phyloP scores from a whole-genome alignment of 495 filamentous ascomycete genomes.

The Annulohypoxylon nitens region DNA sequence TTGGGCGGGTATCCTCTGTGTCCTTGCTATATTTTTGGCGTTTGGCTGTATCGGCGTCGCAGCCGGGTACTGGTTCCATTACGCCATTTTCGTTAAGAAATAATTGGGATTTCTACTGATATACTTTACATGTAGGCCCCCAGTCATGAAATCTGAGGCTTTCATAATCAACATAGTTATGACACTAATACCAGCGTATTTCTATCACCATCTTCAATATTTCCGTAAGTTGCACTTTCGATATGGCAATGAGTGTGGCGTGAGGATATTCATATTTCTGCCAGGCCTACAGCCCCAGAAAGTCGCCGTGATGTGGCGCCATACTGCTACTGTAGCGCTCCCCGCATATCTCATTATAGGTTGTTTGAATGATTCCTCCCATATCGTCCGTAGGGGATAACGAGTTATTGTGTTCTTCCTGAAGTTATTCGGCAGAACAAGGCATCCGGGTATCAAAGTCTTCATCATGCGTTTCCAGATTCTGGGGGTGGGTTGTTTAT shows the following conservation, averaged over 20 bases:
- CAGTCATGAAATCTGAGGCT: not conserved
- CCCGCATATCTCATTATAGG: not conserved
- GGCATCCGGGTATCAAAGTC: not conserved
- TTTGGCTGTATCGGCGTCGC: not conserved
- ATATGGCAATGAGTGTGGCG: too few relatives aligned
- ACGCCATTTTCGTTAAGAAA: not conserved
- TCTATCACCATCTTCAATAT: too few relatives aligned
- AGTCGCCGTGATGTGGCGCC: not conserved
- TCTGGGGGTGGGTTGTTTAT: not conserved
- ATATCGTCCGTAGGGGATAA: not conserved
- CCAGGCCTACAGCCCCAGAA: too few relatives aligned
- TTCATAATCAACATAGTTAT: too few relatives aligned
- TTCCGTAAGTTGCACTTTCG: too few relatives aligned
- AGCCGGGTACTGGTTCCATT: not conserved
- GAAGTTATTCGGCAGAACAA: not conserved
- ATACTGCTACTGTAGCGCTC: not conserved
- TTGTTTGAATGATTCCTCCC: not conserved
- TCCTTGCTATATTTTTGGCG: not conserved
- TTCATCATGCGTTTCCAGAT: not conserved
- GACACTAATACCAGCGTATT: too few relatives aligned
- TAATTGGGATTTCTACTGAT: not conserved
- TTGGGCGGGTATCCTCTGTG: constrained; percentile 3
- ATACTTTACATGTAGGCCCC: not conserved
- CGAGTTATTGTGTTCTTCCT: not conserved
- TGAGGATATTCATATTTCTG: too few relatives aligned